Percentiles rank a stretch among this genome's conserved stretches.
Conservation (phyloP, 1,284 basidiomycete species). For the Neonothopanus nambi region DNA sequence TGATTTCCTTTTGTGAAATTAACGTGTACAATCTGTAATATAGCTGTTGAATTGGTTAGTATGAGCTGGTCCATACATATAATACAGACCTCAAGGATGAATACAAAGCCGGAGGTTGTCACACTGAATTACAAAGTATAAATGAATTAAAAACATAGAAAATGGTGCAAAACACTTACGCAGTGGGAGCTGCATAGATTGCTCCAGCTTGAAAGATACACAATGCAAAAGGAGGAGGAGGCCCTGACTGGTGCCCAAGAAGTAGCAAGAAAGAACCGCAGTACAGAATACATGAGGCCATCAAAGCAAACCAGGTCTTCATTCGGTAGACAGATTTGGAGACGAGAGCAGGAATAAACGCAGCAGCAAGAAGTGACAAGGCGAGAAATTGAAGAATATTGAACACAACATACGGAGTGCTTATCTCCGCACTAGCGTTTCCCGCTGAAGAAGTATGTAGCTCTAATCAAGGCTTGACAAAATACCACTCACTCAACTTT, state of each 20-base stretch:
- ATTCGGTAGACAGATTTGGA: slow-evolving; percentile 5
- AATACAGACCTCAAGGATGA: slow-evolving; percentile 2
- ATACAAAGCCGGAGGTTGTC: neutral
- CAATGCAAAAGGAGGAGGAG: no score
- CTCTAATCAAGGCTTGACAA: no score
- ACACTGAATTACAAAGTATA: neutral
- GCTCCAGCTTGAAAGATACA: slow-evolving; percentile 11
- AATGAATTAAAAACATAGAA: neutral
- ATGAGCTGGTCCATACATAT: neutral
- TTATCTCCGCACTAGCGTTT: no score
- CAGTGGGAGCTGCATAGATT: slow-evolving; percentile 9
- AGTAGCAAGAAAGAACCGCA: slow-evolving; percentile 11
- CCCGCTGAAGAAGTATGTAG: no score
- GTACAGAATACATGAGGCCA: slow-evolving; percentile 7
- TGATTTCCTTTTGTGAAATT: neutral
- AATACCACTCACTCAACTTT: no score
- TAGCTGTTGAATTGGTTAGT: neutral
- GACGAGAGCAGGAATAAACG: neutral
- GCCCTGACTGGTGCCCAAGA: slow-evolving; percentile 10
- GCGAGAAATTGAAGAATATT: slow-evolving; percentile 6
- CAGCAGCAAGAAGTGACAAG: neutral
- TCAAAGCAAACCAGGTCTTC: slow-evolving; percentile 12
- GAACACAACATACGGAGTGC: slow-evolving; percentile 3
- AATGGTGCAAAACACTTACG: neutral
- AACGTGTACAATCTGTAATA: slow-evolving; percentile 4